A percentile compares a stretch with the other conserved stretches of the same genome.
phyloP scores from a whole-genome alignment of 2,329 filamentous ascomycete species.

The Sporothrix inflata region DNA sequence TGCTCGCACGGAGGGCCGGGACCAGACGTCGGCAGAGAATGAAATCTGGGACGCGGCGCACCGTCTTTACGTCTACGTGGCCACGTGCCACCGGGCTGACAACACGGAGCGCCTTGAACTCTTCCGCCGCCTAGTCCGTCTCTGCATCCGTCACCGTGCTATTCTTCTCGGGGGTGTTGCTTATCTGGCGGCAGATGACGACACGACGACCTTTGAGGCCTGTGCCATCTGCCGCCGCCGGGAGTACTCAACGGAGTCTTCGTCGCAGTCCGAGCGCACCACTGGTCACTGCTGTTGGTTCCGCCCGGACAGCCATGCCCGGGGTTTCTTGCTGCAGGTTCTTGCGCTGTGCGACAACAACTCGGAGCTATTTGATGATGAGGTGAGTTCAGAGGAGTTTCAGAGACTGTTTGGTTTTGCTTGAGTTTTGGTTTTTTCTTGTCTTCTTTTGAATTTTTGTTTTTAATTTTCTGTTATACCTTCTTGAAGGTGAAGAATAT shows the following conservation, averaged over 20 bases:
- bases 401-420: neutral
- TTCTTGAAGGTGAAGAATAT: neutral
- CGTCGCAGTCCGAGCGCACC: neutral
- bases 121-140: slow-evolving; percentile 22
- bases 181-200: neutral
- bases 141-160: slow-evolving; percentile 17
- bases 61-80: slow-evolving; percentile 21
- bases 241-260: neutral
- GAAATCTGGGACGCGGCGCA: slow-evolving; percentile 26
- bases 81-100: neutral
- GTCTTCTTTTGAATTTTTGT: neutral
- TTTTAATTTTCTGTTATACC: neutral
- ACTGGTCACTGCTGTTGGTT: slow-evolving; percentile 26
- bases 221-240: slow-evolving; percentile 22
- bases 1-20: slow-evolving; percentile 4
- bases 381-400: slow-evolving; percentile 2
- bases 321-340: neutral
- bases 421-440: neutral
- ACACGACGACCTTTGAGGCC: neutral
- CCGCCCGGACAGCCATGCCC: slow-evolving; percentile 3
- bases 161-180: neutral
- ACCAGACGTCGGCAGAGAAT: slow-evolving; percentile 13
- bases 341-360: neutral
- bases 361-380: slow-evolving; percentile 10
- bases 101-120: neutral